Percentiles rank a stretch among this genome's conserved stretches.
These are phyloP conservation scores for Quercus dentata DNA, from an alignment of 306 rosid species.

Conservation along the genomic window DNA sequence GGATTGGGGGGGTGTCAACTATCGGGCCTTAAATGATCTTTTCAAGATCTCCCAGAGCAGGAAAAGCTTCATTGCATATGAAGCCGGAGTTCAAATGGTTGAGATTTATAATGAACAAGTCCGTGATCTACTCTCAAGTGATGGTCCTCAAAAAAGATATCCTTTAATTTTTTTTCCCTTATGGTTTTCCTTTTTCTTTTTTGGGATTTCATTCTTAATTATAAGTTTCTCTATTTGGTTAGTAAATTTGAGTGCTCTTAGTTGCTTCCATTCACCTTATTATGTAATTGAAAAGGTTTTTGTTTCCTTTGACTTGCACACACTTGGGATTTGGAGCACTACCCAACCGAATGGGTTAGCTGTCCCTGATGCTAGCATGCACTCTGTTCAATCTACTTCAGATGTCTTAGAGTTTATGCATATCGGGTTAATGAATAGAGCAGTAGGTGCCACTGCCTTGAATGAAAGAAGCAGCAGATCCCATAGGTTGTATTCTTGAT, in stretches of 20 bases:
- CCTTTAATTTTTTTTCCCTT: constrained; percentile 32
- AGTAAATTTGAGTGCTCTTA: background rate
- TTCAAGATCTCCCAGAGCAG: constrained; percentile 85
- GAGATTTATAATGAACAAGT: constrained; percentile 98
- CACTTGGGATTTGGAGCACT: constrained; percentile 99
- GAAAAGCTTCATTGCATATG: constrained; percentile 68
- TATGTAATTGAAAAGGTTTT: background rate
- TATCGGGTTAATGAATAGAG: constrained; percentile 64
- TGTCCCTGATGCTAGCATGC: constrained; percentile 97
- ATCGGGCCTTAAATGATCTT: constrained; percentile 90
- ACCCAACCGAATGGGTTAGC: constrained; percentile 97
- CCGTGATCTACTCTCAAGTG: constrained; percentile 79
- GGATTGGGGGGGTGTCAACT: constrained; percentile 91
- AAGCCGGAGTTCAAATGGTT: constrained; percentile 97
- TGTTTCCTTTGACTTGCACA: constrained; percentile 87
- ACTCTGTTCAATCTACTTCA: constrained; percentile 71
- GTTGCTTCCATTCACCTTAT: background rate
- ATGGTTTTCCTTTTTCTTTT: constrained; percentile 4
- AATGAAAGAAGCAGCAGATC: constrained; percentile 99
- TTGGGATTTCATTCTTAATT: background rate
- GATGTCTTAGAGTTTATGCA: constrained; percentile 89
- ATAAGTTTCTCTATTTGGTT: background rate
- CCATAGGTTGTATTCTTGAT: constrained; percentile 62
- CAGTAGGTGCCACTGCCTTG: constrained; percentile 89
- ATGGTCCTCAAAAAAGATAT: constrained; percentile 91